Conservation (phyloP, 257 asterid genomes). For the Osmanthus fragrans region DNA sequence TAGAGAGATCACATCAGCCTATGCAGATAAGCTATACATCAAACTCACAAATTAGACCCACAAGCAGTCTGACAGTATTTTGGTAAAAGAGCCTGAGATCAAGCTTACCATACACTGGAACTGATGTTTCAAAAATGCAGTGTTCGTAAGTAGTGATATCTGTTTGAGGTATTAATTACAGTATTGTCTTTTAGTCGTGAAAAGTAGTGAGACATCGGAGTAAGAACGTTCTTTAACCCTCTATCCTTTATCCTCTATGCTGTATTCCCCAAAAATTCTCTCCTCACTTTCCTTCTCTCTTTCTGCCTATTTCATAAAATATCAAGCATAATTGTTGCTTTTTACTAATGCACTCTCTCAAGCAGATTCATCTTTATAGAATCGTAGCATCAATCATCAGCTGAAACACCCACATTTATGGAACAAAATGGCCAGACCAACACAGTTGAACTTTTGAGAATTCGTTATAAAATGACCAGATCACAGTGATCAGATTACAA, state of each 20-base stretch:
- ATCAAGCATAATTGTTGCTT: not conserved
- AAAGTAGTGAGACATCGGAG: not conserved
- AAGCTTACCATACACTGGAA: not conserved
- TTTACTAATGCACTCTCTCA: not conserved
- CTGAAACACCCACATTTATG: not conserved
- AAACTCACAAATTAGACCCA: conserved; percentile 3
- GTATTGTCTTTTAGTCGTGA: not conserved
- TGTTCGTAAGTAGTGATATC: not conserved
- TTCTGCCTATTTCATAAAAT: not conserved
- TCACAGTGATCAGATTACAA: not conserved
- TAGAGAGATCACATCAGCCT: not conserved
- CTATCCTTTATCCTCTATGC: not conserved
- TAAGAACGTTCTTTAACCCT: not conserved
- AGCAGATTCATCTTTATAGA: not conserved
- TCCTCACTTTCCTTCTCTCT: not conserved
- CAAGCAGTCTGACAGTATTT: conserved; percentile 1
- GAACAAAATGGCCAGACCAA: not conserved
- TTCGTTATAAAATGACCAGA: not conserved
- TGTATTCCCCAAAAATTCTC: not conserved
- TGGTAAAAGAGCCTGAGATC: not conserved
- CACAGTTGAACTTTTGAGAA: not conserved
- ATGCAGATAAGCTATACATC: conserved; percentile 2
- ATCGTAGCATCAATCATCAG: not conserved
- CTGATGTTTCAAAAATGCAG: not conserved
- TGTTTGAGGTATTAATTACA: not conserved